Evolutionary conservation across 306 rosid species (phyloP), one percentile per base, ranked within the genome.

Genomic region (Quillaja saponaria): DNA sequence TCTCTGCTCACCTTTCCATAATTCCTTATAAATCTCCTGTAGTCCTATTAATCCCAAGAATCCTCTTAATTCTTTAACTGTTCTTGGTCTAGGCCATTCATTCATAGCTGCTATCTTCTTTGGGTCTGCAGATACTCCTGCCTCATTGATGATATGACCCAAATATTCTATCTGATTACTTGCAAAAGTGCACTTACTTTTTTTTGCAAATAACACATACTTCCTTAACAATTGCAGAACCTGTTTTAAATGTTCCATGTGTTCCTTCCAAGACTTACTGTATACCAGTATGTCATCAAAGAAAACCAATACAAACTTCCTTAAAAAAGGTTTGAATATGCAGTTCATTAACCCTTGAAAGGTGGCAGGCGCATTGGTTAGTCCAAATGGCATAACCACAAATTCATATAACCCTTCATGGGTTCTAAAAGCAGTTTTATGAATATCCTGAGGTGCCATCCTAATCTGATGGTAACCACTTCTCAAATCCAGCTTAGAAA

Each of bases 261-360:
- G 42, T 1, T 25, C 15, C 0, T 25, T 2, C 16, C 11, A n/a
- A 0, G 40, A 6, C 7, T 9, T 9, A 10, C 52, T 37, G 5
- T 63, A 63, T 0, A 49, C 34, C 0, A 63, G 11, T 0, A 52
- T 65, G 14, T 52, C 70, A 40, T 53, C 10, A 38, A 39, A 51
- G 25, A 51, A 51, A 0, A 64, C 52, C 2, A 18, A 13, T 15
- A 13, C 34, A 19, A 21, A 18, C 6, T 18, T 10, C 18, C 31
- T 19, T 3, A 50, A 19, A 7, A 16, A 18, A 5, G 31, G 31
- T 13, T 11, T 18, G 18, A 50, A 50, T 3, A 50, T 5, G 4
- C 6, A 18, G 34, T 50, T 50, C 34, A 50, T 51, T 12, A 51
- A 9, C n/a, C 10, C 16, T 25, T 51, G 56, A 12, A 51, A 51